Conservation (phyloP, 495 filamentous ascomycete genomes). For the Lasiosphaeria miniovina region DNA sequence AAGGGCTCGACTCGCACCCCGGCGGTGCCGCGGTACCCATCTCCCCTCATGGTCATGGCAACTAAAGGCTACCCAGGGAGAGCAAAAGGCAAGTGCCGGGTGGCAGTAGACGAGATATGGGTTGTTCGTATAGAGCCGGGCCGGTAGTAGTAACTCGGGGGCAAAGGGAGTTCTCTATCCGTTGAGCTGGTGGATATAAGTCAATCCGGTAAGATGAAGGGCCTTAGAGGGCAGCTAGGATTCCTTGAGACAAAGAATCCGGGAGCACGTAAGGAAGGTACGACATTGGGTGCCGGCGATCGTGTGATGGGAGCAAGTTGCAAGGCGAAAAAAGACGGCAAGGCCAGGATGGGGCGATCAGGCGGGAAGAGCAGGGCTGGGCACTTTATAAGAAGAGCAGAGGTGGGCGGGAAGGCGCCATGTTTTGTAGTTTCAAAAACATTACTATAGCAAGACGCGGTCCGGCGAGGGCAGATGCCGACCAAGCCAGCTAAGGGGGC, state of each 20-base stretch:
- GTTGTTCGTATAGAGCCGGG: too few species aligned
- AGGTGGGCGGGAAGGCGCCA: too few species aligned
- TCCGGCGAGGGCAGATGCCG: conserved; percentile 17
- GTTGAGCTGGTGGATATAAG: too few species aligned
- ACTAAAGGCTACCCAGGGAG: background rate
- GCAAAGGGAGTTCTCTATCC: too few species aligned
- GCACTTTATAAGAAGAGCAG: conserved; percentile 4
- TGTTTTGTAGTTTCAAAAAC: background rate
- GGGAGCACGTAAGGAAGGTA: background rate
- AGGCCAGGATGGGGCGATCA: background rate
- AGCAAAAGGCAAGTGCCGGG: background rate
- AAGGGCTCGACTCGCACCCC: conserved; percentile 4
- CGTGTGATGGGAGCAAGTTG: background rate
- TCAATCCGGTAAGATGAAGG: background rate
- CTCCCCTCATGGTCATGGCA: conserved; percentile 16
- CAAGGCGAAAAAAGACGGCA: background rate
- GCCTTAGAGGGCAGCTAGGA: background rate
- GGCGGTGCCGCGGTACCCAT: conserved; percentile 13
- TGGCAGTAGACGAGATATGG: background rate
- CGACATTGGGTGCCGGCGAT: background rate
- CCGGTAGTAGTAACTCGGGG: too few species aligned
- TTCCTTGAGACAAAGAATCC: background rate
- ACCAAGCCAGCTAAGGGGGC: conserved; percentile 21
- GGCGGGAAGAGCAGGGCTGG: background rate
- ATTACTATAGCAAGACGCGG: conserved; percentile 10